Evolutionary conservation across 148 eudicot genomes (phyloP), one percentile per base, ranked within the genome.

Genomic region (Camellia sinensis): DNA sequence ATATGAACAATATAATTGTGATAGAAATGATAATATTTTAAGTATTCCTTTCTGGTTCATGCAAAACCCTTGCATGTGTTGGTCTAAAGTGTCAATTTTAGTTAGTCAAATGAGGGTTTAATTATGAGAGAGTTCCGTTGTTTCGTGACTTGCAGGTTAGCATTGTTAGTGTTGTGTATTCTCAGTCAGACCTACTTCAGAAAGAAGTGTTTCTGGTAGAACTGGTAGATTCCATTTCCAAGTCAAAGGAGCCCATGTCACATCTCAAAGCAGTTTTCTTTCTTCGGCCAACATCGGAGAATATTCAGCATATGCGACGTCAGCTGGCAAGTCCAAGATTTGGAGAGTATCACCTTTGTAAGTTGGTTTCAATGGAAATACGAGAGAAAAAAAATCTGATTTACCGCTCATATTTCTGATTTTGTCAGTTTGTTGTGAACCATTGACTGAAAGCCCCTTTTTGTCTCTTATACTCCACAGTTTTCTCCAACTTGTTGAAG

Each of bases 251-350:
- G 82, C 83, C 95, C 19, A 95, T 95, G 99, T 89, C 95, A 14
- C 99, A 95, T 86, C 97, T 95, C n/a, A 95, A 95, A 87, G 97
- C 99, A 54, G 89, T 95, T 67, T 95, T 90, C 85, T 95, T 95
- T 83, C 88, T 95, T 71, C 89, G 95, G 73, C 97, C 99, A 19
- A 93, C 91, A 50, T 80, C 97, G 1, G 94, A 87, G 79, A 95
- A 95, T 86, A 89, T 95, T 82, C 91, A 92, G 78, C 92, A 83
- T 43, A 79, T 95, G 97, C 86, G 94, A 71, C 93, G 90, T 44
- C 99, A 95, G 86, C 93, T 95, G 40, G 90, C 93, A 54, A 88
- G 65, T 56, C 99, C 99, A 74, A 92, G 99, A 82, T 95, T 95
- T 80, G 97, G 99, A 77, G 99, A 95, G 85, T 91, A 89, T 77